Evolutionary conservation across 2,329 filamentous ascomycete genomes (phyloP), one percentile per base, ranked within the genome.

Genomic region (Trichoderma cornu-damae): DNA sequence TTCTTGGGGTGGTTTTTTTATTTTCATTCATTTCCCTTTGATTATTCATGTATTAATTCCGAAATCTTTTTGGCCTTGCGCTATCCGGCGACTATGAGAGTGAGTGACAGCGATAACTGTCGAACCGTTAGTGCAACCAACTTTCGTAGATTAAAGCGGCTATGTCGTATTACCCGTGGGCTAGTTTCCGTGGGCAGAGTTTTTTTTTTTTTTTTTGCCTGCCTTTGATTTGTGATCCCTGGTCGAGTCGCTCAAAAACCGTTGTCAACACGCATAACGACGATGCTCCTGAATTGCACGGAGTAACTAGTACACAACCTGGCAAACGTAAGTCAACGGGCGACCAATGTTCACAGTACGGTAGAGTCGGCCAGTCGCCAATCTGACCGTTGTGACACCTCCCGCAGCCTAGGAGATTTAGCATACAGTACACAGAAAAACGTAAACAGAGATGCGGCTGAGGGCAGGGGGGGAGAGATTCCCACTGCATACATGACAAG

Each of bases 381-480:
- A 46, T 54, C 52, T 55, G 30, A 26, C 51, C 40, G 40, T 22
- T n/a, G n/a, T 30, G 24, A 22, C n/a, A n/a, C 24, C 37, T 42
- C 49, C 49, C 37, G 49, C 37, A 3, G 35, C 9, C 24, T 52
- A 22, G 16, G 22, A 22, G 26, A n/a, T 32, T 52, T 24, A 52
- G 37, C 37, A 16, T 11, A 20, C 2, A 11, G 24, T 11, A 20
- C 2, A 11, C 14, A 47, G 14, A n/a, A 42, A 35, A 52, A 52
- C 40, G 34, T n/a, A 47, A 8, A 32, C n/a, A 26, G 30, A 37
- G 11, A 55, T 22, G 42, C 52, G 52, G 52, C 52, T 55, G 52
- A 55, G 16, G 20, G n/a, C 52, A 55, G 22, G 52, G 51, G 51
- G 26, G 40, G 3, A 22, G 44, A 46, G n/a, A n/a, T n/a, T 37